Conservation (phyloP, 306 rosid species). For the Cucurbita moschata region DNA sequence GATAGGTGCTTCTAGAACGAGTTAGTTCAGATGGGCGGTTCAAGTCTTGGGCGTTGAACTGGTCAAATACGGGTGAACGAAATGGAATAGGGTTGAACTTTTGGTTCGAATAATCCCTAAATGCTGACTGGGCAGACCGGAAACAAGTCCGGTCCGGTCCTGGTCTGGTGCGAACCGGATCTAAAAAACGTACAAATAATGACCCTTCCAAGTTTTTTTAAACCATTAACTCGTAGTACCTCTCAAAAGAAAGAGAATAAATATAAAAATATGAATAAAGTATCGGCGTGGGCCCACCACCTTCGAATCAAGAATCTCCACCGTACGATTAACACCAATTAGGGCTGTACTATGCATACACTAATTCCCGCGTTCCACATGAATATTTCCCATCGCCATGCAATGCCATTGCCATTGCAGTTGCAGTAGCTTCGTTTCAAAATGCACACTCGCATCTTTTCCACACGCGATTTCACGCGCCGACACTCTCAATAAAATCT, state of each 20-base stretch:
- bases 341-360: not conserved
- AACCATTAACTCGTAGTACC: not conserved
- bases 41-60: too few relatives aligned
- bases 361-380: conserved; percentile 23
- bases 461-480: not conserved
- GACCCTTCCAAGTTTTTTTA: not conserved
- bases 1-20: too few relatives aligned
- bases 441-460: not conserved
- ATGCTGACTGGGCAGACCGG: not conserved
- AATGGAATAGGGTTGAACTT: too few relatives aligned
- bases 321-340: not conserved
- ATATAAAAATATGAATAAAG: not conserved
- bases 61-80: too few relatives aligned
- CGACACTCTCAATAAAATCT: conserved; percentile 13
- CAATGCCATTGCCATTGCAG: conserved; percentile 8
- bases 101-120: too few relatives aligned
- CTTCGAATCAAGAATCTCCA: not conserved
- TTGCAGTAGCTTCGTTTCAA: conserved; percentile 15
- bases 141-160: not conserved
- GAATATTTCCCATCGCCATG: conserved; percentile 23
- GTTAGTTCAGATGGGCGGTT: too few relatives aligned
- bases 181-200: not conserved
- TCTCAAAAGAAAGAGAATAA: not conserved
- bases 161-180: not conserved
- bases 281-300: not conserved